Evolutionary conservation across 2,329 filamentous ascomycete species (phyloP).

Genomic region (Botryotinia convoluta): DNA sequence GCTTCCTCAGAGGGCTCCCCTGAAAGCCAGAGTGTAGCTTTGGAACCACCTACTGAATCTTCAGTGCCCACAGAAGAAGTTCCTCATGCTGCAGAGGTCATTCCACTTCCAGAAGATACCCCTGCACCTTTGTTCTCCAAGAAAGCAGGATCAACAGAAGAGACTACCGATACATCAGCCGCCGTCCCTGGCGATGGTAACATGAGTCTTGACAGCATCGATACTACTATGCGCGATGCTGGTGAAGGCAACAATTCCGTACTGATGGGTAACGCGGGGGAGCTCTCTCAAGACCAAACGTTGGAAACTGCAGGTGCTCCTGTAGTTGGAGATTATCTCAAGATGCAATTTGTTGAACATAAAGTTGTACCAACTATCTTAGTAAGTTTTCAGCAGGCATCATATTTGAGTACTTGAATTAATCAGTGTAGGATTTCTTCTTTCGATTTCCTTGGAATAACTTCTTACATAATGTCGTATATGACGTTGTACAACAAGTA

Average conservation of each 20-base stretch:
- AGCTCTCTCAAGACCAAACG: constrained; percentile 25
- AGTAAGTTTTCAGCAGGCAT: constrained; percentile 53
- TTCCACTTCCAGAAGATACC: constrained; percentile 59
- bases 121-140: constrained; percentile 64
- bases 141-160: constrained; percentile 34
- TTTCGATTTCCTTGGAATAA: constrained; percentile 99
- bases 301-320: constrained; percentile 44
- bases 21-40: constrained; percentile 19
- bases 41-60: constrained; percentile 23
- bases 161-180: constrained; percentile 19
- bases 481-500: constrained; percentile 97
- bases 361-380: constrained; percentile 93
- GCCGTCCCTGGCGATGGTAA: constrained; percentile 29
- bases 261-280: constrained; percentile 34
- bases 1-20: constrained; percentile 34
- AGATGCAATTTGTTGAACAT: constrained; percentile 95
- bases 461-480: constrained; percentile 97
- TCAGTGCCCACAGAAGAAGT: constrained; percentile 19
- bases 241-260: constrained; percentile 36
- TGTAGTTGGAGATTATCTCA: constrained; percentile 90
- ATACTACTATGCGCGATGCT: constrained; percentile 38
- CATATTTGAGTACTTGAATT: constrained; percentile 19
- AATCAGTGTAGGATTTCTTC: constrained; percentile 74
- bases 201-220: constrained; percentile 29
- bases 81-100: constrained; percentile 20